Conservation (phyloP, 805 yeast genomes). For the Kluyveromyces siamensis region DNA sequence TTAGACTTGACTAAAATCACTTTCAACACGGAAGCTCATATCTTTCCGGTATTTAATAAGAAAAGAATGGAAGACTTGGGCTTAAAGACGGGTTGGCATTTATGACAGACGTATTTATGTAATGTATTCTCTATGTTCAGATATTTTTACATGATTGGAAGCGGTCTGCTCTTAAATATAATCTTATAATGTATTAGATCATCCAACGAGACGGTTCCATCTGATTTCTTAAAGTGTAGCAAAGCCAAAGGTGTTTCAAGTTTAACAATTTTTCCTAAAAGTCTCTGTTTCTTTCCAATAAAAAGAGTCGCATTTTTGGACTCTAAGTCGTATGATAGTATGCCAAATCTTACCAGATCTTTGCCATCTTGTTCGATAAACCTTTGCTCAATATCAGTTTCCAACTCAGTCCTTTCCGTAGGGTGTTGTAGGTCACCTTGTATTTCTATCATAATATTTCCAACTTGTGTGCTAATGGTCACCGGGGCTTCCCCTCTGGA, state of each 20-base stretch:
- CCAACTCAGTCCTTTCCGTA: conserved; percentile 8
- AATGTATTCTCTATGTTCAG: background rate
- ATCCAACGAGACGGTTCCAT: conserved; percentile 38
- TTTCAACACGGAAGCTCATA: conserved; percentile 91
- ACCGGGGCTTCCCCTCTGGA: conserved; percentile 9
- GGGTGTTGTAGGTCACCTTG: conserved; percentile 59
- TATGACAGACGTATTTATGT: conserved; percentile 10
- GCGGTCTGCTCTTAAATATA: conserved; percentile 58
- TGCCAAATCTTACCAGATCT: conserved; percentile 19
- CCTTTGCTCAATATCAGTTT: conserved; percentile 27
- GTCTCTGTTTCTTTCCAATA: conserved; percentile 61
- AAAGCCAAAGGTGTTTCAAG: conserved; percentile 61
- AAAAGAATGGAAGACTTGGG: conserved; percentile 8
- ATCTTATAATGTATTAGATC: conserved; percentile 54
- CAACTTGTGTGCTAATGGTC: conserved; percentile 37
- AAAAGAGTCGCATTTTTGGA: conserved; percentile 43
- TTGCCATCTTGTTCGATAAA: conserved; percentile 12
- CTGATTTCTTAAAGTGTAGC: conserved; percentile 33
- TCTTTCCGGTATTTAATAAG: conserved; percentile 57
- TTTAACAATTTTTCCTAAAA: conserved; percentile 51
- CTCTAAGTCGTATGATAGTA: conserved; percentile 14
- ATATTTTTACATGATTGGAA: conserved; percentile 57
- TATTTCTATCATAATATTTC: conserved; percentile 55
- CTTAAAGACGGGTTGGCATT: conserved; percentile 23
- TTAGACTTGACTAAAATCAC: conserved; percentile 62